Evolutionary conservation across 176 grass and related monocot genomes (phyloP).

Genomic region (Pharus latifolius): DNA sequence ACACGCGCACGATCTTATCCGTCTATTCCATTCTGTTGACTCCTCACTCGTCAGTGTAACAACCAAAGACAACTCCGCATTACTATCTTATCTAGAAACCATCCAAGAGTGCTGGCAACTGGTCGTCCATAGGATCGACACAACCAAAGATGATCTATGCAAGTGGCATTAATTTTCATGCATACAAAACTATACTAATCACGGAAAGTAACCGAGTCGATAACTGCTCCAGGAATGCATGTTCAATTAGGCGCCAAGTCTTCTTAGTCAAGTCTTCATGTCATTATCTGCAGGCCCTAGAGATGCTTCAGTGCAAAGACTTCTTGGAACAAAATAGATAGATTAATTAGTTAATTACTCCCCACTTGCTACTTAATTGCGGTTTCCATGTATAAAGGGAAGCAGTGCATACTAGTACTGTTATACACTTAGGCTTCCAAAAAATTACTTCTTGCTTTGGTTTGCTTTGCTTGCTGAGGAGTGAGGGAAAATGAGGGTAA

Average conservation of each 20-base stretch:
- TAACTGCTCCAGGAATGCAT: not conserved
- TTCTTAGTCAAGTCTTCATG: not conserved
- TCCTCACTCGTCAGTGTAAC: too few species aligned
- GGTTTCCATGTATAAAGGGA: not conserved
- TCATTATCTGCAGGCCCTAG: not conserved
- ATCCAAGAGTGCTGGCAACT: too few species aligned
- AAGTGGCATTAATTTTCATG: not conserved
- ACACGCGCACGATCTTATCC: too few species aligned
- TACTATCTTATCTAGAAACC: too few species aligned
- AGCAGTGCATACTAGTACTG: not conserved
- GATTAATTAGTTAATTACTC: not conserved
- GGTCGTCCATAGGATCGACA: too few species aligned
- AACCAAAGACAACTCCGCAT: too few species aligned
- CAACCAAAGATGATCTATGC: too few species aligned
- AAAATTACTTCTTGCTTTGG: not conserved
- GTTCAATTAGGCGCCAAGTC: not conserved
- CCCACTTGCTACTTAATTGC: not conserved
- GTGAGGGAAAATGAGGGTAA: conserved; percentile 18
- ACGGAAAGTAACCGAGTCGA: too few species aligned
- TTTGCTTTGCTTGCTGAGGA: not conserved
- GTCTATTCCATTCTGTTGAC: too few species aligned
- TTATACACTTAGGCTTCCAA: not conserved
- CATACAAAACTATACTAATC: too few species aligned
- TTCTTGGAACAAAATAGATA: not conserved
- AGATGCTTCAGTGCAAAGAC: conserved; percentile 1